phyloP scores from a whole-genome alignment of 352 stramenopile genomes.

The Pythium chondricola region DNA sequence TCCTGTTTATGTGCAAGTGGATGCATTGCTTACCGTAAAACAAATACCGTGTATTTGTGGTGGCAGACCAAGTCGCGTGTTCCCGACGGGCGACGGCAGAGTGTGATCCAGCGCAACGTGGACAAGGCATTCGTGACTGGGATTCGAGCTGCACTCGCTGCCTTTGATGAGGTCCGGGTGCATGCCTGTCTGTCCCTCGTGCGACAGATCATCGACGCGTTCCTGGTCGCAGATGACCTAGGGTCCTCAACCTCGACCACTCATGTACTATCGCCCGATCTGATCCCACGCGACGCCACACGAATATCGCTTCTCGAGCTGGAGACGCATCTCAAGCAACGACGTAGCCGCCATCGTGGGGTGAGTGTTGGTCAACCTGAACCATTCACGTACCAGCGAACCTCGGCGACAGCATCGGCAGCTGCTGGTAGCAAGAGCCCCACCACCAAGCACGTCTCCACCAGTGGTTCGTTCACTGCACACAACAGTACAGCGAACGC shows the following conservation, averaged over 20 bases:
- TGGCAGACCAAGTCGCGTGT: constrained; percentile 13
- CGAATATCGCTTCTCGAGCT: constrained; percentile 42
- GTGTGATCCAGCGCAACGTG: constrained; percentile 15
- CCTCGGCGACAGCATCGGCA: not conserved
- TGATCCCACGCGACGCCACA: constrained; percentile 28
- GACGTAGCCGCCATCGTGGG: constrained; percentile 33
- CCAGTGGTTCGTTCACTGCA: constrained; percentile 2
- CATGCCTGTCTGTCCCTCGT: constrained; percentile 50
- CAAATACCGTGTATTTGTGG: not conserved
- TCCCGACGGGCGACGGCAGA: constrained; percentile 3
- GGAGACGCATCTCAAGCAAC: constrained; percentile 47
- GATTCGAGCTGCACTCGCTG: not conserved
- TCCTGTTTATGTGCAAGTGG: not conserved
- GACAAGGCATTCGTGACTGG: constrained; percentile 10
- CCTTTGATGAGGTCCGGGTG: constrained; percentile 47
- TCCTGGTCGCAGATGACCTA: constrained; percentile 29
- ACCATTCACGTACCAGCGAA: no score
- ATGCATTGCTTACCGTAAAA: not conserved
- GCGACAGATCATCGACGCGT: constrained; percentile 50
- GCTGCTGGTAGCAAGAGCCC: constrained; percentile 18
- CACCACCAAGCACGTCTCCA: constrained; percentile 13
- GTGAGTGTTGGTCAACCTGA: constrained; percentile 14
- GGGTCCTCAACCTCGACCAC: constrained; percentile 17
- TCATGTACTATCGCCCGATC: constrained; percentile 48
- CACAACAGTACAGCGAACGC: not conserved